Evolutionary conservation across 2,329 filamentous ascomycete genomes (phyloP), one percentile per base, ranked within the genome.

Genomic region (Coniella vitis): DNA sequence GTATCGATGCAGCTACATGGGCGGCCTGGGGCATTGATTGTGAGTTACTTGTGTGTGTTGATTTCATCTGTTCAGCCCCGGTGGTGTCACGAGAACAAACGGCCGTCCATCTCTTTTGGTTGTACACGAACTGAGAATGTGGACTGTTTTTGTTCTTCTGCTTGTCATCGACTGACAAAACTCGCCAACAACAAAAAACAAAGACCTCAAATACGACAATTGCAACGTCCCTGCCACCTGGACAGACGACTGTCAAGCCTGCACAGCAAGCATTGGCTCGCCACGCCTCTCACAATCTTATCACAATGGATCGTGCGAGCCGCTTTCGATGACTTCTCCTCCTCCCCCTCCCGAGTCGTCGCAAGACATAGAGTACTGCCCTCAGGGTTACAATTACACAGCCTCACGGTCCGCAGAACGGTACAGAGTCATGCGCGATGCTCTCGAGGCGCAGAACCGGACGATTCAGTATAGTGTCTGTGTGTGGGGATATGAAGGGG

Each of bases 381-480:
- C 74, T 22, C 52, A 65, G 1, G 69, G 64, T 7, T 77, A 76
- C 53, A 64, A 76, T 59, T 76, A 67, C 66, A 59, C 62, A 14
- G 62, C 58, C 0, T 73, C 70, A 40, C 68, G 63, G 9, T 73
- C 70, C 0, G 66, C 67, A 2, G 53, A 64, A 8, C 65, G 74
- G 16, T 78, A 69, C 58, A 54, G 55, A 1, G 49, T 54, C 3
- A 76, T 76, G 73, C 63, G 69, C 4, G 65, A 73, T 54, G 70
- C 69, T 0, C 57, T 76, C 2, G 49, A 62, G 2, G 60, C 34
- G 12, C 63, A 67, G 42, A 60, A 65, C 29, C 59, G 67, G 4
- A 61, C 65, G 0, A 75, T 75, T 7, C 56, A 70, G 1, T 76
- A 69, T 56, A 68, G 63, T 4, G 59, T 76, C 4, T 76, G 72